Conservation (phyloP, 192 early-diverging fungal genomes). For the Gryganskiella cystojenkinii region DNA sequence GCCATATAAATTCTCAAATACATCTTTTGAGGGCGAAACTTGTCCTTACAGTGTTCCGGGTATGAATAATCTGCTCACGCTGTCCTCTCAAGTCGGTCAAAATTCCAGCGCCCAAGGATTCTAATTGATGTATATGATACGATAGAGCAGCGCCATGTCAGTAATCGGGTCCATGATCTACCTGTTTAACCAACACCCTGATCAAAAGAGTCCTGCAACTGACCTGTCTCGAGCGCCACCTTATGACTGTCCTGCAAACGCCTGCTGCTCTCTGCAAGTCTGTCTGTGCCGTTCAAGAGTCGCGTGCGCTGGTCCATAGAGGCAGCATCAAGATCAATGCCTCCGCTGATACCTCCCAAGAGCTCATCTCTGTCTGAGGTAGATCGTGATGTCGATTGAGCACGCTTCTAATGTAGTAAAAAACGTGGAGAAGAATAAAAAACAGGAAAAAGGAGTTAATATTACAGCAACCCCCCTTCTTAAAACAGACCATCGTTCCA, state of each 20-base stretch:
- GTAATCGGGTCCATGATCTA: neutral
- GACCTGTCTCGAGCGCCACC: constrained; percentile 90
- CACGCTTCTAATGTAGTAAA: constrained; percentile 54
- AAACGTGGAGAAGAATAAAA: neutral
- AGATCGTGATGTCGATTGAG: constrained; percentile 52
- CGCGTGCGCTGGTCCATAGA: constrained; percentile 81
- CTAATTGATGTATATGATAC: constrained; percentile 41
- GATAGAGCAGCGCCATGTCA: too few relatives aligned
- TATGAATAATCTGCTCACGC: constrained; percentile 89
- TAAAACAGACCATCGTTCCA: too few relatives aligned
- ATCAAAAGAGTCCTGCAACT: neutral
- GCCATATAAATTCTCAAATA: neutral
- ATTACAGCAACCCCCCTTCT: too few relatives aligned
- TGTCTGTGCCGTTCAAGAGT: constrained; percentile 87
- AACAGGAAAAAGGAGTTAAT: too few relatives aligned
- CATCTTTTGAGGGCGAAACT: neutral
- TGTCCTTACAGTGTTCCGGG: constrained; percentile 80
- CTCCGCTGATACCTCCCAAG: constrained; percentile 60
- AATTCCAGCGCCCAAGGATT: constrained; percentile 86
- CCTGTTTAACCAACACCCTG: neutral
- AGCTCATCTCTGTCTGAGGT: constrained; percentile 70
- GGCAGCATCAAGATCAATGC: constrained; percentile 64
- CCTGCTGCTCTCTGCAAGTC: constrained; percentile 79
- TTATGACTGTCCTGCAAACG: constrained; percentile 89
- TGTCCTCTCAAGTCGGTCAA: constrained; percentile 86